These are phyloP conservation scores for Lepidium aucheri DNA, from an alignment of 345 rosid genomes.

Conservation along the genomic window DNA sequence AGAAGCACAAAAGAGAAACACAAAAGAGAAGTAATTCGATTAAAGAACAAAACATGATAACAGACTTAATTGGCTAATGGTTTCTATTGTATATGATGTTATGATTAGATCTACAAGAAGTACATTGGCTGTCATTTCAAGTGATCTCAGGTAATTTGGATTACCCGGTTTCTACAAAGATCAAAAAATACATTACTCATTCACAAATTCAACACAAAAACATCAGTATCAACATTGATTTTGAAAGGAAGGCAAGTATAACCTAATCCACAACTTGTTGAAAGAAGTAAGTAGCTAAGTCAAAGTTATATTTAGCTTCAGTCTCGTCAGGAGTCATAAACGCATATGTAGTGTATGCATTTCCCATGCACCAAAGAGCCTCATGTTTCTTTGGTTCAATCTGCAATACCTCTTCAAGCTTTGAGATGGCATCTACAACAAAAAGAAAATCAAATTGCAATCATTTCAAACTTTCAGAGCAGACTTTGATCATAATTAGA, in stretches of 20 bases:
- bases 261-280: constrained; percentile 73
- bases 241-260: background rate
- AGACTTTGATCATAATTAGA: no score
- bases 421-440: background rate
- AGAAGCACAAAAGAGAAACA: background rate
- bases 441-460: no score
- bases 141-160: no score
- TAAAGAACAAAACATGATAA: background rate
- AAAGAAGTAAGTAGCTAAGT: constrained; percentile 57
- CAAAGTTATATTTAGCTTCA: constrained; percentile 55
- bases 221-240: background rate
- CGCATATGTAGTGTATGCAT: constrained; percentile 71
- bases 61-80: background rate
- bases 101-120: background rate
- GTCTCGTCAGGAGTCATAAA: constrained; percentile 57
- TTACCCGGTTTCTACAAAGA: background rate
- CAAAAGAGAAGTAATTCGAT: background rate
- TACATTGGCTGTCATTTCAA: constrained; percentile 58
- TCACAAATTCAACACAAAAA: background rate
- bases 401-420: constrained; percentile 79
- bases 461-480: no score
- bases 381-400: constrained; percentile 53
- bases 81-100: background rate
- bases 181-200: background rate
- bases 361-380: constrained; percentile 80